Conservation (phyloP, 768 basidiomycete species). For the Galerina marginata region DNA sequence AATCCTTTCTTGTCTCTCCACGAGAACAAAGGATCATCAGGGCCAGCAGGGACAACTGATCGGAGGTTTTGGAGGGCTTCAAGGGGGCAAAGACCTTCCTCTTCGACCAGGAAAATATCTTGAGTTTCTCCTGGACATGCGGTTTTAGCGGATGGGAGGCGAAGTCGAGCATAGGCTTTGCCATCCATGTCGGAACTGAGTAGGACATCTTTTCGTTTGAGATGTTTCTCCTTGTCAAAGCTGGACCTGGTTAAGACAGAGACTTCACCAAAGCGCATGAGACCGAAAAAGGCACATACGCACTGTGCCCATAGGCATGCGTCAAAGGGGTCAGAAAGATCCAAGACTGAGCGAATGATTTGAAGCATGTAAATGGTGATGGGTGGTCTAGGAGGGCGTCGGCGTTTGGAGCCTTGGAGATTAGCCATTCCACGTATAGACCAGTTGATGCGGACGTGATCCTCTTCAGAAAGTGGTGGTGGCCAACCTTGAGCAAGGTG, state of each 20-base stretch:
- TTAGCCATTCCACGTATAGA: slow-evolving; percentile 35
- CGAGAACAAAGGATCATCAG: no score
- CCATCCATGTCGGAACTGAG: slow-evolving; percentile 30
- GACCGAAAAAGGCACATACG: no score
- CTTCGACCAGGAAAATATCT: slow-evolving; percentile 27
- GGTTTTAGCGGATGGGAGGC: slow-evolving; percentile 43
- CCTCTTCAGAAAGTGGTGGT: slow-evolving; percentile 28
- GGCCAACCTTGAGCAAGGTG: no score
- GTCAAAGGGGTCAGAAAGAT: slow-evolving; percentile 38
- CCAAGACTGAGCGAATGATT: slow-evolving; percentile 23
- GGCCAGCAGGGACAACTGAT: slow-evolving; percentile 27
- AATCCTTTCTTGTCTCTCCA: no score
- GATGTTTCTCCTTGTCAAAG: slow-evolving; percentile 29
- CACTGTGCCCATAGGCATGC: no score
- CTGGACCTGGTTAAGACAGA: background rate
- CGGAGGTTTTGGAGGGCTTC: slow-evolving; percentile 36
- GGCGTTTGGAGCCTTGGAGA: slow-evolving; percentile 18
- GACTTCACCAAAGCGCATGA: no score
- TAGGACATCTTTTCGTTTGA: slow-evolving; percentile 26
- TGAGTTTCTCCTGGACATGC: no score
- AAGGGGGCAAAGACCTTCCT: slow-evolving; percentile 33
- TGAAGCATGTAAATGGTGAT: slow-evolving; percentile 38
- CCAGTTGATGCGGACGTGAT: slow-evolving; percentile 28
- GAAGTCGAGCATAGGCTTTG: slow-evolving; percentile 30
- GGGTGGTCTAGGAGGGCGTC: slow-evolving; percentile 33